Percentiles rank a stretch among this genome's conserved stretches.
These are phyloP conservation scores for Colletotrichum chlorophyti DNA, from an alignment of 2,329 filamentous ascomycete genomes.

Conservation along the genomic window DNA sequence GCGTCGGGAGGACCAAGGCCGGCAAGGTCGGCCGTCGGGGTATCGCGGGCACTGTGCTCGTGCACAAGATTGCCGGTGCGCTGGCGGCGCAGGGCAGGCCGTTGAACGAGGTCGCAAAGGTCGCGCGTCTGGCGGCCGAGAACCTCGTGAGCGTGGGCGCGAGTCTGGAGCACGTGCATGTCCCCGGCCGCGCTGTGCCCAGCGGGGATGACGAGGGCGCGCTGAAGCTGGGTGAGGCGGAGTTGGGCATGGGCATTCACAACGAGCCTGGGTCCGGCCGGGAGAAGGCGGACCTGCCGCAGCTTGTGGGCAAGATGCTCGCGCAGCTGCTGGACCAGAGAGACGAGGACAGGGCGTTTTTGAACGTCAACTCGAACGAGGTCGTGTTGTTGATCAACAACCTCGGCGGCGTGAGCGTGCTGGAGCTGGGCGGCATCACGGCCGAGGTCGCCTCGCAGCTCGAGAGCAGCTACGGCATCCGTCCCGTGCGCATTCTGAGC, in stretches of 20 bases:
- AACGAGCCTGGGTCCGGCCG: conserved; percentile 69
- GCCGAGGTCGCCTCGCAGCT: conserved; percentile 72
- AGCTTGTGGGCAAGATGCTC: conserved; percentile 70
- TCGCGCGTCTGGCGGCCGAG: conserved; percentile 73
- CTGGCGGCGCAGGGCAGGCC: conserved; percentile 74
- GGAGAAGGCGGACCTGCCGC: conserved; percentile 57
- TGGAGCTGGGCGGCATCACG: conserved; percentile 77
- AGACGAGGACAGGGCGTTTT: conserved; percentile 75
- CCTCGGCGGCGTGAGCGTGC: conserved; percentile 73
- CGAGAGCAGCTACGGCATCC: conserved; percentile 60
- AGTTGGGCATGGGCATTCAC: conserved; percentile 81
- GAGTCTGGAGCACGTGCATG: conserved; percentile 89
- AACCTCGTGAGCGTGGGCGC: conserved; percentile 88
- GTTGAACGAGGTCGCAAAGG: conserved; percentile 74
- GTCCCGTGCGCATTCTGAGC: conserved; percentile 68
- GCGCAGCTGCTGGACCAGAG: conserved; percentile 69
- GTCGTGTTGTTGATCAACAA: conserved; percentile 78
- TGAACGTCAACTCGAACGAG: conserved; percentile 67
- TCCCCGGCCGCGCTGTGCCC: conserved; percentile 73
- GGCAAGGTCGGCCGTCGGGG: conserved; percentile 94
- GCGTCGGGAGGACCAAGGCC: conserved; percentile 79
- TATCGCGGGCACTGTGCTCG: conserved; percentile 88
- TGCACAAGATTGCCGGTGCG: conserved; percentile 90
- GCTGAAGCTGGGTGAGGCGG: conserved; percentile 63
- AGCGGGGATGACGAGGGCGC: conserved; percentile 56